phyloP scores from a whole-genome alignment of 257 asterid species.

The Rubia yunnanensis region DNA sequence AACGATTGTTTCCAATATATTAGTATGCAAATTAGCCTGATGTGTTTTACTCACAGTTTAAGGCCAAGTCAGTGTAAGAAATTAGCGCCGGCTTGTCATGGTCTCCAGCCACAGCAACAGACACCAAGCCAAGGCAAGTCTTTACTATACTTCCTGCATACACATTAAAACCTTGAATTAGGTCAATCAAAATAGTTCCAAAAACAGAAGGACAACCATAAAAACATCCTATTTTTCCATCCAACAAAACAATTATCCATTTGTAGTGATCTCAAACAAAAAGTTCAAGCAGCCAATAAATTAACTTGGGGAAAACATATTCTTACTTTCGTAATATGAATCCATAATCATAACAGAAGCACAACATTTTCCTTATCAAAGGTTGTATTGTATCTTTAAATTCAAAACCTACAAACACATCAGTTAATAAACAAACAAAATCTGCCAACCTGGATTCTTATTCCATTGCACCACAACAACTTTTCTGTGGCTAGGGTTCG shows the following conservation, averaged over 20 bases:
- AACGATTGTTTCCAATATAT: too few relatives aligned
- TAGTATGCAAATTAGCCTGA: too few relatives aligned
- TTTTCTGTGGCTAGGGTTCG: too few relatives aligned
- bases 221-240: constrained; percentile 23
- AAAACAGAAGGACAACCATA: constrained; percentile 10
- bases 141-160: constrained; percentile 80
- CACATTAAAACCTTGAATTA: constrained; percentile 13
- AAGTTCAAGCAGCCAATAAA: constrained; percentile 3
- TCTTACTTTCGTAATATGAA: too few relatives aligned
- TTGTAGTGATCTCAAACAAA: constrained; percentile 12
- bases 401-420: background rate
- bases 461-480: too few relatives aligned
- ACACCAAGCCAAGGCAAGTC: constrained; percentile 67
- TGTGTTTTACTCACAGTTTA: constrained; percentile 59
- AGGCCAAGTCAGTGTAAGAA: constrained; percentile 91
- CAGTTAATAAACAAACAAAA: background rate
- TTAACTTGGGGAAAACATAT: background rate
- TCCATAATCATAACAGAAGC: background rate
- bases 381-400: background rate
- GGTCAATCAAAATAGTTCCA: constrained; percentile 16
- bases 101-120: constrained; percentile 85
- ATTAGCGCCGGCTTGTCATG: constrained; percentile 92
- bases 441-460: background rate
- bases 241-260: constrained; percentile 18
- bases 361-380: background rate